A percentile compares a stretch with the other conserved stretches of the same genome.
Evolutionary conservation across 2,329 filamentous ascomycete species (phyloP).

Genomic region (Curvularia sp.): DNA sequence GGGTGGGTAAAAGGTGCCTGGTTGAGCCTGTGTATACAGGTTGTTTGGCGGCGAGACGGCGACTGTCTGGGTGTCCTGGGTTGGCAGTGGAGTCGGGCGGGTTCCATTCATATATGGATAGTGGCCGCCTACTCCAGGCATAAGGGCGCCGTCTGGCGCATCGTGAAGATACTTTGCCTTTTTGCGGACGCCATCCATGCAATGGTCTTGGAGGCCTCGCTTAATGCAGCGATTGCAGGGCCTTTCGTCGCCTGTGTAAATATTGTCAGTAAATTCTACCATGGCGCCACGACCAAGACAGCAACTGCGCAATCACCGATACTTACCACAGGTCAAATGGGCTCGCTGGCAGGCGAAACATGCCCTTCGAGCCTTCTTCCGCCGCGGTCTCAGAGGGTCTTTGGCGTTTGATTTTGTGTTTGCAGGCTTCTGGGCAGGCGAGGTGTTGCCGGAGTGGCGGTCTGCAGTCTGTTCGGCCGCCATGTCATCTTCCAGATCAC

Average conservation of each 20-base stretch:
- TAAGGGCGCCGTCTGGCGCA: conserved; percentile 85
- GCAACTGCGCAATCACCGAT: background rate
- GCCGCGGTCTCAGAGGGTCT: conserved; percentile 84
- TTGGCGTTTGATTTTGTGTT: conserved; percentile 68
- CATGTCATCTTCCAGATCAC: conserved; percentile 54
- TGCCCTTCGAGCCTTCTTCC: conserved; percentile 94
- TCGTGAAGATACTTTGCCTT: conserved; percentile 99
- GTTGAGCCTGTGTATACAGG: conserved; percentile 54
- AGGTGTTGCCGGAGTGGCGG: conserved; percentile 48
- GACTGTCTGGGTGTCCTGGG: conserved; percentile 35
- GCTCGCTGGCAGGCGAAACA: conserved; percentile 97
- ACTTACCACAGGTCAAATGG: conserved; percentile 97
- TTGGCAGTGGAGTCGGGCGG: conserved; percentile 51
- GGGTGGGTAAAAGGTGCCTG: conserved; percentile 52
- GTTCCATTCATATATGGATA: conserved; percentile 64
- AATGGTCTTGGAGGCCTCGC: conserved; percentile 85
- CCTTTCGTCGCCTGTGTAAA: conserved; percentile 84
- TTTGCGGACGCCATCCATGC: conserved; percentile 95
- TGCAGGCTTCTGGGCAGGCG: conserved; percentile 40
- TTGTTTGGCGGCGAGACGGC: conserved; percentile 46
- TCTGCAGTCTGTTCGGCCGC: conserved; percentile 53
- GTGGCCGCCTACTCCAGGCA: conserved; percentile 81
- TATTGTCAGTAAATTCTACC: conserved; percentile 12
- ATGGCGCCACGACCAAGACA: background rate
- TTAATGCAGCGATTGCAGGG: conserved; percentile 95